Base-by-base conservation (phyloP, 495 filamentous ascomycete genomes). In the Penicillium riverlandense region DNA sequence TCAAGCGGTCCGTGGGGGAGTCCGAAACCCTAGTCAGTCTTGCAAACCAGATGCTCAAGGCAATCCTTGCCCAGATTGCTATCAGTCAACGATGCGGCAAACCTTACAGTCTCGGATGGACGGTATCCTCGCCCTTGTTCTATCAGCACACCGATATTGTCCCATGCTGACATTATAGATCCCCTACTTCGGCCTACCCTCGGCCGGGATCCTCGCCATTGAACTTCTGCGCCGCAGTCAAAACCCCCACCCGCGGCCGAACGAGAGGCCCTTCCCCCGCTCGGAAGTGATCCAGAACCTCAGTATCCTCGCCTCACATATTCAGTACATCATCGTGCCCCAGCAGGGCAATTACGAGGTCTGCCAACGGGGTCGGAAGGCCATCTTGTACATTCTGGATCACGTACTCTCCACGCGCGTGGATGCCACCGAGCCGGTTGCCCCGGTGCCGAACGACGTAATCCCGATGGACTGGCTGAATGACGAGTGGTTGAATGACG, bases 311-410 rank as follows among this genome's bases (percentile, higher is more conserved):
- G 46, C 38, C 12, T 48, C 41, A 34, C 41, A 54, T 36, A 38
- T 54, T 0, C 41, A 43, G 43, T 44, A 38, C 7, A 45, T 45
- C n/a, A 41, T 50, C 29, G 33, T 29, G 13, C 38, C 40, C 22
- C 37, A 54, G 11, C 39, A 48, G 11, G 50, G 50, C 10, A 54
- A 54, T n/a, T 54, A 54, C 29, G 46, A 45, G 13, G 47, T 54
- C 14, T 54, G 50, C 16, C 50, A 50, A 32, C 50, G 47, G 15
- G 50, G 41, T 12, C 46, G 47, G 8, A 45, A 41, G 40, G 12
- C 47, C 9, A 48, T 53, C 38, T 29, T 34, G 9, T 33, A 27
- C 15, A 41, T 53, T 11, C 14, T 53, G 8, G 50, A 53, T 14
- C 22, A 4, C 4, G 22, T 22, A 22, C 22, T 22, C 22, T 22